Evolutionary conservation across 2,329 filamentous ascomycete species (phyloP).

Genomic region (Aspergillus spinulosporus): DNA sequence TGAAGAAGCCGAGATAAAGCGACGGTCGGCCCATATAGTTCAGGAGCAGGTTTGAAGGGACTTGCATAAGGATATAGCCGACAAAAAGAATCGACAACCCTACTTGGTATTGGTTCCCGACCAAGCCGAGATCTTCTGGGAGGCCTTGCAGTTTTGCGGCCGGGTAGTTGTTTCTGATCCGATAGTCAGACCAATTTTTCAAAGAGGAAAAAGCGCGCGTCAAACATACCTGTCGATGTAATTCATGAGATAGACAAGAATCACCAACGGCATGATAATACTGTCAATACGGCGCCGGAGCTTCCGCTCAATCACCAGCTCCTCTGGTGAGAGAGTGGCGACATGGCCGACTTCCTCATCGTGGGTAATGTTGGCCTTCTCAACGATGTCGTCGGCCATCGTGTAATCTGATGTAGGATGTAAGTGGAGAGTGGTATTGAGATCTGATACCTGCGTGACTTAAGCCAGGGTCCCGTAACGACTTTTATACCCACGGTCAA

Average conservation of each 20-base stretch:
- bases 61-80: slow-evolving; percentile 48
- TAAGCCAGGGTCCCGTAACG: neutral
- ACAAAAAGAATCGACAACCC: slow-evolving; percentile 48
- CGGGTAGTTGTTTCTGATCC: slow-evolving; percentile 48
- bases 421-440: neutral
- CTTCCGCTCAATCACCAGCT: slow-evolving; percentile 40
- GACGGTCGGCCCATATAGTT: slow-evolving; percentile 46
- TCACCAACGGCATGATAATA: slow-evolving; percentile 44
- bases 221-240: slow-evolving; percentile 45
- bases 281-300: slow-evolving; percentile 40
- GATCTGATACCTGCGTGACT: neutral
- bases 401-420: neutral
- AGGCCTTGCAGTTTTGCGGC: slow-evolving; percentile 48
- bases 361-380: slow-evolving; percentile 22
- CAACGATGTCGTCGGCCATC: slow-evolving; percentile 11
- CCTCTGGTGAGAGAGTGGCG: slow-evolving; percentile 30
- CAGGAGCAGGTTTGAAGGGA: slow-evolving; percentile 50
- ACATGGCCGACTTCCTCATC: slow-evolving; percentile 39
- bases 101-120: slow-evolving; percentile 41
- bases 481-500: slow-evolving; percentile 4
- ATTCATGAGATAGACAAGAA: slow-evolving; percentile 47
- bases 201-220: neutral
- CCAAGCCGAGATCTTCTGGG: slow-evolving; percentile 38
- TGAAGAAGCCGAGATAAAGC: slow-evolving; percentile 48
- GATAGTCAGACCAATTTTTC: neutral